Base-by-base conservation (phyloP, 441 rosid genomes). In the Brassica hybrid region DNA sequence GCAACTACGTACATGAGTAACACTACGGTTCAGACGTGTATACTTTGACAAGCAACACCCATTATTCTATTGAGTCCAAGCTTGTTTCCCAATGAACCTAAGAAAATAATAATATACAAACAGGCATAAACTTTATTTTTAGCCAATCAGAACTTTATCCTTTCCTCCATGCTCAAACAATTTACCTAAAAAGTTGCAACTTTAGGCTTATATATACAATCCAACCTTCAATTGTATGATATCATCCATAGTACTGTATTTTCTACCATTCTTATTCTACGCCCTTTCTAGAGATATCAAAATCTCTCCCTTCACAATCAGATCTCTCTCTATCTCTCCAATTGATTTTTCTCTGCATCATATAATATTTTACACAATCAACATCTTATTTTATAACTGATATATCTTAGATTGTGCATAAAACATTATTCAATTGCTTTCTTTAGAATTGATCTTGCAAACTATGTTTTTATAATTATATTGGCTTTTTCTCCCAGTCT, bases 231-330 rank as follows among this genome's bases (percentile, higher is more conserved):
- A 1, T 13, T 61, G 36, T n/a, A 61, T 61, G 41, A 60, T 61
- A 61, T 27, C 41, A 30, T 62, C 41, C 66, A 30, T 62, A 27
- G 17, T 57, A 19, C 8, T 62, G 41, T 62, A 62, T 62, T n/a
- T 30, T 62, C 19, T 62, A 62, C 43, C 66, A 7, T 30, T 34
- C 65, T 7, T 61, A n/a, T 60, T 25, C 18, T 60, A 25, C 18
- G 11, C 65, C 65, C 38, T n/a, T 30, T 61, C 65, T 61, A n/a
- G 10, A 61, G 41, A 61, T 27, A 61, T 61, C 41, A 61, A 61
- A 61, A 61, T 27, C 38, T 61, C 38, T n/a, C 19, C 18, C 65
- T 27, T 25, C 64, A 59, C 36, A 59, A 23, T 59, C 64, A 23
- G 14, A 23, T 59, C 59, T 16, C 30, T 27, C 30, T 27, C 30